Base-by-base conservation (phyloP, 2,329 filamentous ascomycete species). In the Diaporthe humulicola region DNA sequence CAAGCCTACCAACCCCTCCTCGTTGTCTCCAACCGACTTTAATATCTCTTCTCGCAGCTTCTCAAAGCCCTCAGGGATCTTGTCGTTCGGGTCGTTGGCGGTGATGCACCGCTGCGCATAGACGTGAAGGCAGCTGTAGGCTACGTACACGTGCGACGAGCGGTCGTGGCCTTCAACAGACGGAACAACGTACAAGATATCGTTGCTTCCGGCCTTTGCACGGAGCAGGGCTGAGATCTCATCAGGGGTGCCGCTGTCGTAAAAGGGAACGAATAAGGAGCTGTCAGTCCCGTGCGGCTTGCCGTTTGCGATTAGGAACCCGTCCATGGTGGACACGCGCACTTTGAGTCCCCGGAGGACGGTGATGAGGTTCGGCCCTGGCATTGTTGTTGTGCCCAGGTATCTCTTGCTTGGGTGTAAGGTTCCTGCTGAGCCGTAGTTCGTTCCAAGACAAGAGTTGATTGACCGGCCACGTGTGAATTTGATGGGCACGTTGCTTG, bases 1-100 rank as follows among this genome's bases (percentile, higher is more conserved):
- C 22, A 64, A 30, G 25, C 3, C 60, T 22, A 67, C 14, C 8
- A 67, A 28, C 17, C 61, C 42, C 22, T 67, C 61, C 15, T 50
- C 61, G 10, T 50, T 15, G 2, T 67, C 40, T 17, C 25, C 22
- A n/a, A 36, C 25, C 9, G 8, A 48, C 61, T 48, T 33, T 3
- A 67, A n/a, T 6, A 67, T 50, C n/a, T 67, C 61, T n/a, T 67
- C 25, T 17, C 42, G 42, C 61, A 67, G 40, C 42, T 36, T 36
- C 42, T 50, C 7, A 48, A 67, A 50, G 17, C 61, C 60, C 17
- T 42, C 15, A 12, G 60, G 60, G 15, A 64, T 28, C 36, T 45
- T 40, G 17, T 64, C 38, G 12, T 40, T 25, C 25, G 60, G 60
- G 22, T 64, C 25, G 9, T 64, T 4, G 17, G 17, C 2, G 8